Evolutionary conservation across 129 eudicot genomes (phyloP).

Genomic region (Gnaphalium uliginosum): DNA sequence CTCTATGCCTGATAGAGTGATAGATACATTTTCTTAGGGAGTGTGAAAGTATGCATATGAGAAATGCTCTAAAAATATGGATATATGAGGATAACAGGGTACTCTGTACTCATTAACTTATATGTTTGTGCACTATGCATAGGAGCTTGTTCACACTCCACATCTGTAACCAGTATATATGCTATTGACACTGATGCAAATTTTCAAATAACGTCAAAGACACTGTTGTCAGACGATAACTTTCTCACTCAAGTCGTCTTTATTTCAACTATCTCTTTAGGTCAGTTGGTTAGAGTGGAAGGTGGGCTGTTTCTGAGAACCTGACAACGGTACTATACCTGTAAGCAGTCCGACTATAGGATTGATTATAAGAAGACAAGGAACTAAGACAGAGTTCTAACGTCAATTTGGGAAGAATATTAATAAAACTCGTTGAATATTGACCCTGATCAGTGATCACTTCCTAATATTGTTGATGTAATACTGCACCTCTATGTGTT

Average conservation of each 20-base stretch:
- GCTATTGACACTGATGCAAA: not conserved
- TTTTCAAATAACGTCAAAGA: not conserved
- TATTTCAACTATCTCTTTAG: too few relatives aligned
- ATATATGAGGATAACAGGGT: not conserved
- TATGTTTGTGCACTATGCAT: not conserved
- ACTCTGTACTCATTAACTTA: not conserved
- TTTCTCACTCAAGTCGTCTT: not conserved
- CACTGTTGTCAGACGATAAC: not conserved
- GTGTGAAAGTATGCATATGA: not conserved
- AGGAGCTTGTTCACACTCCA: not conserved
- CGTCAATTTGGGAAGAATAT: not conserved
- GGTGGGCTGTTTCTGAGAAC: too few relatives aligned
- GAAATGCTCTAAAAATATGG: not conserved
- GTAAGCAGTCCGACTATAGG: not conserved
- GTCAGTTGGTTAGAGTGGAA: too few relatives aligned
- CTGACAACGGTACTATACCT: not conserved
- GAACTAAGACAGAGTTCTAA: not conserved
- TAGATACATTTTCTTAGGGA: not conserved
- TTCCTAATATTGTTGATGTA: not conserved
- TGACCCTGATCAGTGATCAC: not conserved
- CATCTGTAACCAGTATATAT: not conserved
- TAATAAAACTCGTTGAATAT: not conserved
- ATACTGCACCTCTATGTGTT: slow-evolving; percentile 1
- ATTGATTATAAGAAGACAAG: not conserved
- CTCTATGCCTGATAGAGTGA: not conserved